Conservation (phyloP, 2,329 filamentous ascomycete genomes). For the Reticulascus tulasneorum region DNA sequence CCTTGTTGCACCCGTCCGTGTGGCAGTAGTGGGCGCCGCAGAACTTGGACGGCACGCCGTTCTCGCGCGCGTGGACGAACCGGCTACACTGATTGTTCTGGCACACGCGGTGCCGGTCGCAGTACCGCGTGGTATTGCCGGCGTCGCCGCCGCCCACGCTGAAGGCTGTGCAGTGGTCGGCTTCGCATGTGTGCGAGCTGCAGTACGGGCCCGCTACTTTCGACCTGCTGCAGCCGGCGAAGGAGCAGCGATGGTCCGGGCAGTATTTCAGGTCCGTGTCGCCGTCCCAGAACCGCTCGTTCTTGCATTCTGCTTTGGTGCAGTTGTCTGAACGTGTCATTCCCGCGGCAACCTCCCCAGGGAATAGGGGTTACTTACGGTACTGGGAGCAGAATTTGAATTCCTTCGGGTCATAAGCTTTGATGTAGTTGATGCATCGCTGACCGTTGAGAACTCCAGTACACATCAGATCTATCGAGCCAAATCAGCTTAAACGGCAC, state of each 20-base stretch:
- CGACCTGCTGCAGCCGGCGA: slow-evolving; percentile 16
- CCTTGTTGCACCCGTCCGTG: slow-evolving; percentile 19
- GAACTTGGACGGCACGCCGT: slow-evolving; percentile 18
- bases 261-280: slow-evolving; percentile 21
- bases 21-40: slow-evolving; percentile 26
- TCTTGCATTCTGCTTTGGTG: slow-evolving; percentile 17
- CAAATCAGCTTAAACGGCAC: neutral
- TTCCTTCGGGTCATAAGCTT: slow-evolving; percentile 8
- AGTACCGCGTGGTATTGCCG: slow-evolving; percentile 18
- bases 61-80: slow-evolving; percentile 21
- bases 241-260: slow-evolving; percentile 22
- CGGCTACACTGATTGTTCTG: slow-evolving; percentile 16
- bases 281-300: slow-evolving; percentile 13
- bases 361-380: slow-evolving; percentile 1
- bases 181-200: slow-evolving; percentile 22
- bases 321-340: slow-evolving; percentile 23
- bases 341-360: too few relatives aligned
- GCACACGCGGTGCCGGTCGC: slow-evolving; percentile 25
- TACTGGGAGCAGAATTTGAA: slow-evolving; percentile 12
- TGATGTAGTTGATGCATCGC: slow-evolving; percentile 11
- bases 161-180: slow-evolving; percentile 18
- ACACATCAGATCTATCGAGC: slow-evolving; percentile 6
- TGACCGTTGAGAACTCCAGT: slow-evolving; percentile 6
- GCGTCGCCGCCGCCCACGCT: slow-evolving; percentile 15
- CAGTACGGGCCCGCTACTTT: slow-evolving; percentile 18